phyloP scores from a whole-genome alignment of 2,329 filamentous ascomycete species.

The Sphaerulina musiva region DNA sequence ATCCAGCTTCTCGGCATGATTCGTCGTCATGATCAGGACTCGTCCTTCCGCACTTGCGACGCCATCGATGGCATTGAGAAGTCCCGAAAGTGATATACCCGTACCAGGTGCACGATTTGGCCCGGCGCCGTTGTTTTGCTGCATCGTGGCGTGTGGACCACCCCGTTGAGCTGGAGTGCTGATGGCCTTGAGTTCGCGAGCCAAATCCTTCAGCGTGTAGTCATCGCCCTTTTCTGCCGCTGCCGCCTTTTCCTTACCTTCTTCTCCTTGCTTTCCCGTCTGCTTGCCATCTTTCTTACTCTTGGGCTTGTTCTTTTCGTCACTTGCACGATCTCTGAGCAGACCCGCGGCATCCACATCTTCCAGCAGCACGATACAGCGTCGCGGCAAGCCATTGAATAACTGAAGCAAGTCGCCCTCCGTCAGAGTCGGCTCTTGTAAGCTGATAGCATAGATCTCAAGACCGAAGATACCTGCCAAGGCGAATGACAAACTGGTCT shows the following conservation, averaged over 20 bases:
- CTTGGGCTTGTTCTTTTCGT: slow-evolving; percentile 23
- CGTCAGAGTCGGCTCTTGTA: slow-evolving; percentile 63
- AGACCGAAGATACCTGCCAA: slow-evolving; percentile 45
- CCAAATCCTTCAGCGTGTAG: slow-evolving; percentile 29
- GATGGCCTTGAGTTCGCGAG: slow-evolving; percentile 25
- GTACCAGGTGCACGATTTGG: slow-evolving; percentile 38
- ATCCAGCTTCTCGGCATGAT: slow-evolving; percentile 66
- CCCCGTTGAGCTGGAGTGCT: slow-evolving; percentile 8
- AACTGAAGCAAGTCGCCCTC: slow-evolving; percentile 54
- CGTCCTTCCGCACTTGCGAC: slow-evolving; percentile 73
- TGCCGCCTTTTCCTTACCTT: slow-evolving; percentile 16
- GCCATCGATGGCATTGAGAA: slow-evolving; percentile 79
- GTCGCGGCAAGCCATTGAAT: slow-evolving; percentile 39
- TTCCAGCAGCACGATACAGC: slow-evolving; percentile 44
- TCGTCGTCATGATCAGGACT: slow-evolving; percentile 77
- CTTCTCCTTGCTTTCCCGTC: slow-evolving; percentile 21
- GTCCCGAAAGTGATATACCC: slow-evolving; percentile 67
- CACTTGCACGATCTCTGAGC: slow-evolving; percentile 32
- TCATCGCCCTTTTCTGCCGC: slow-evolving; percentile 23
- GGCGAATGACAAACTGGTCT: slow-evolving; percentile 37
- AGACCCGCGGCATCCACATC: slow-evolving; percentile 46
- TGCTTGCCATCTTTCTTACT: slow-evolving; percentile 21
- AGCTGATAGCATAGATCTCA: slow-evolving; percentile 41
- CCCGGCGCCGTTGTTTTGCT: slow-evolving; percentile 5
- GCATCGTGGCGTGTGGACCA: neutral